Conservation (phyloP, 225 moss, liverwort and hornwort species). For the Polytrichum formosum region DNA sequence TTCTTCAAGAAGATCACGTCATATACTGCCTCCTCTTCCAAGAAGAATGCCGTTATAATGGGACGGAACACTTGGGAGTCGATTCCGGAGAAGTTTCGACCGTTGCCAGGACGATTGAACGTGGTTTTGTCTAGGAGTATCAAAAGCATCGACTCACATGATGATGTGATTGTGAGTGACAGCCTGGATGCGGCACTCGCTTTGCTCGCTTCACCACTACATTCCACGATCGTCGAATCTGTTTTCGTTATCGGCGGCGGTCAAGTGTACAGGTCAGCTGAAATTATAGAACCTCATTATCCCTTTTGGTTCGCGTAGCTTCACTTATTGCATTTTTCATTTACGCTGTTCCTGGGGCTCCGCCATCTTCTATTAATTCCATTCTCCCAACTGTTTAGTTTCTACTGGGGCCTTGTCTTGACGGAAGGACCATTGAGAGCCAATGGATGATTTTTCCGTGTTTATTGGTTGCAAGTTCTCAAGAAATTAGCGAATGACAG, state of each 20-base stretch:
- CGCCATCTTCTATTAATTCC: too few relatives aligned
- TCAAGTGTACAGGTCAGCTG: conserved; percentile 57
- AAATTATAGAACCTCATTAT: not conserved
- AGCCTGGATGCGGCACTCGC: conserved; percentile 56
- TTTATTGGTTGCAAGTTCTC: too few relatives aligned
- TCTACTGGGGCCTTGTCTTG: too few relatives aligned
- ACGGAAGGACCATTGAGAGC: too few relatives aligned
- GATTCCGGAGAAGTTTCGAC: conserved; percentile 64
- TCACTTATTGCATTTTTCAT: not conserved
- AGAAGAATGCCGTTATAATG: conserved; percentile 83
- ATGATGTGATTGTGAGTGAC: conserved; percentile 42
- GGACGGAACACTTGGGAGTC: conserved; percentile 81
- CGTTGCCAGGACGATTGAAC: conserved; percentile 73
- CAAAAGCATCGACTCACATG: conserved; percentile 1
- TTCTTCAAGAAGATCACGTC: conserved; percentile 71
- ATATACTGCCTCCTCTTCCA: conserved; percentile 32
- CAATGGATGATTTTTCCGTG: not conserved
- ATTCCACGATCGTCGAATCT: conserved; percentile 46
- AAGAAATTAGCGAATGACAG: too few relatives aligned
- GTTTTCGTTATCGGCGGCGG: conserved; percentile 89
- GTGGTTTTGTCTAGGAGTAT: conserved; percentile 60
- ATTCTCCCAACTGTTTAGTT: too few relatives aligned
- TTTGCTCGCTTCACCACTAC: conserved; percentile 45
- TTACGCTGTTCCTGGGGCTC: not conserved
- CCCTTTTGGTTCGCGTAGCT: not conserved